Evolutionary conservation across 225 moss, liverwort and hornwort species (phyloP), one percentile per base, ranked within the genome.

Genomic region (Rhytidiadelphus loreus): DNA sequence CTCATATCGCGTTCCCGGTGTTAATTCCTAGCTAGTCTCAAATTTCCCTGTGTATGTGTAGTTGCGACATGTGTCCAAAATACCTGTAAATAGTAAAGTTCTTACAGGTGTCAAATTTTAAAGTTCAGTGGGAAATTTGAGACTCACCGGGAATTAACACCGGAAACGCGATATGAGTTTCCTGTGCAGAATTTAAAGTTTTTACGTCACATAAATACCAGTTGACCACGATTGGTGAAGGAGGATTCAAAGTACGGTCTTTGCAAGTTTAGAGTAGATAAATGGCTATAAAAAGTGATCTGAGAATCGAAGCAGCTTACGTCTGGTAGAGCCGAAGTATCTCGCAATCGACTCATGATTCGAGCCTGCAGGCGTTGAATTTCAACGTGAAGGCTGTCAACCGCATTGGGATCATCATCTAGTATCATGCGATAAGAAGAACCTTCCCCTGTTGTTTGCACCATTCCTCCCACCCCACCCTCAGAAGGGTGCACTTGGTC

Each of bases 331-430:
- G 65, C 80, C 28, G 95, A 89, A 77, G 97, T 92, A 69, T 98
- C 96, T 78, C 95, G 93, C 88, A 98, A 92, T 23, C 98, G 96
- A 92, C 89, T 98, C 97, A 97, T 96, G 70, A 98, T 97, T 69
- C 98, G 96, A 56, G 96, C 96, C 82, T 98, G 98, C 86, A 97
- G 87, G 52, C 94, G 94, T 86, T 96, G 98, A 88, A 98, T 98
- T 89, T 98, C 97, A 59, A 95, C 87, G 81, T 98, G 98, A 70
- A 98, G 93, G 88, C 94, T 96, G 86, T 98, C 95, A 80, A 95
- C 96, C 44, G 96, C 96, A 68, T 93, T 90, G 21, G 97, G 97
- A 77, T 97, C 97, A 79, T 97, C 96, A 85, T 97, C 97, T 37
- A 97, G 85, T 39, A 95, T 89, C 94, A 95, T 94, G 29, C 95